Evolutionary conservation across 257 asterid species (phyloP).

Genomic region (Solanum gracilifrons): DNA sequence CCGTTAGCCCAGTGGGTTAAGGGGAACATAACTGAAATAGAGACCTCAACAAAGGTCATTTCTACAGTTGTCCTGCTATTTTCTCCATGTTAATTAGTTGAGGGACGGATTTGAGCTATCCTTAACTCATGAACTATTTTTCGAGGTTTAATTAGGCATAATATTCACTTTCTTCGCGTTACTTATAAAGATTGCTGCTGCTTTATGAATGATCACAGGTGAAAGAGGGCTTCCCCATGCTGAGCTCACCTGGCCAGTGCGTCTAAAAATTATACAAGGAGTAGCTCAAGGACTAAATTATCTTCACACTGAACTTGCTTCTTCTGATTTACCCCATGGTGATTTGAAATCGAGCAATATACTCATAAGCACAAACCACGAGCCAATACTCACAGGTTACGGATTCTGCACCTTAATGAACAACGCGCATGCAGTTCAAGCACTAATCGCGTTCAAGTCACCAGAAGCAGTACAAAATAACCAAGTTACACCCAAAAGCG

Average conservation of each 20-base stretch:
- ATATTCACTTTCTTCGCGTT: background rate
- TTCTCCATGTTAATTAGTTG: background rate
- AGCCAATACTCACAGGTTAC: conserved; percentile 55
- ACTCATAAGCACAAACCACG: conserved; percentile 33
- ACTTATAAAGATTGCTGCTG: background rate
- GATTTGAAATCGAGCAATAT: conserved; percentile 76
- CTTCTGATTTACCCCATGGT: conserved; percentile 58
- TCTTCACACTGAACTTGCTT: conserved; percentile 42
- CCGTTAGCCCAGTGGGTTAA: background rate
- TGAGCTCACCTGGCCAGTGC: conserved; percentile 50
- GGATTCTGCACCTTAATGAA: conserved; percentile 37
- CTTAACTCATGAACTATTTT: background rate
- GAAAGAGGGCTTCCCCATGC: conserved; percentile 35
- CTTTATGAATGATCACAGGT: conserved; percentile 20
- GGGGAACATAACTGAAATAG: background rate
- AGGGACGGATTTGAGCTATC: background rate
- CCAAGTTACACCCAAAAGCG: conserved; percentile 53
- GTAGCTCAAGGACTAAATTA: conserved; percentile 49
- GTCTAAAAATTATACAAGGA: conserved; percentile 56
- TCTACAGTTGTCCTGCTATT: too few relatives aligned
- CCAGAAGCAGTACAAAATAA: conserved; percentile 46
- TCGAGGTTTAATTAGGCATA: background rate
- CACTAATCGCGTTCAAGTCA: conserved; percentile 46
- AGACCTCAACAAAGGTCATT: background rate
- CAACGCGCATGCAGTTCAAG: conserved; percentile 29